Percentiles rank a stretch among this genome's conserved stretches.
These are phyloP conservation scores for Penicillium janthinellum DNA, from an alignment of 2,329 filamentous ascomycete genomes.

Conservation along the genomic window DNA sequence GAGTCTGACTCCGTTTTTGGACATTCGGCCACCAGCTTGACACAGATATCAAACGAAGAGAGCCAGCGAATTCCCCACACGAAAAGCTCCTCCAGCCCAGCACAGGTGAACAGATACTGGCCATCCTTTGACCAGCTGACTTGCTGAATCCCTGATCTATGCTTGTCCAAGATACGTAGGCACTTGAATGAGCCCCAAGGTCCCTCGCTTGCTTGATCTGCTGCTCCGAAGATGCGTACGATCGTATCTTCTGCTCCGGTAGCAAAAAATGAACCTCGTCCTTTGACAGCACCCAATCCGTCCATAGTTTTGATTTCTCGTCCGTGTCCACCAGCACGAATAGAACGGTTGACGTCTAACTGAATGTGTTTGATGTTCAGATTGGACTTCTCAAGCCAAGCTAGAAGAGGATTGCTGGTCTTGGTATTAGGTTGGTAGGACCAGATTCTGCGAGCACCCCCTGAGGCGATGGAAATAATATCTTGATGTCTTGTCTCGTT, in stretches of 20 bases:
- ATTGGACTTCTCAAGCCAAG: slow-evolving; percentile 72
- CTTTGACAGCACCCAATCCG: slow-evolving; percentile 37
- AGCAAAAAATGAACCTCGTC: slow-evolving; percentile 52
- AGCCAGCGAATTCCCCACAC: slow-evolving; percentile 70
- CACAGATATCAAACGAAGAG: slow-evolving; percentile 55
- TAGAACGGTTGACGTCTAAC: slow-evolving; percentile 45
- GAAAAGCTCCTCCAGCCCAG: slow-evolving; percentile 85
- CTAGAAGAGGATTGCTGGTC: slow-evolving; percentile 56
- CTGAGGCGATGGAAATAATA: slow-evolving; percentile 73
- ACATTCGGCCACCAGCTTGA: slow-evolving; percentile 53
- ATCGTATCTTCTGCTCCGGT: slow-evolving; percentile 72
- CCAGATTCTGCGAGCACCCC: slow-evolving; percentile 80
- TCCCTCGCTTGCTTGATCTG: slow-evolving; percentile 10
- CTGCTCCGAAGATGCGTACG: slow-evolving; percentile 66
- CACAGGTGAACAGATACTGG: slow-evolving; percentile 78
- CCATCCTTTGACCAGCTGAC: slow-evolving; percentile 71
- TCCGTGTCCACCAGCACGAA: slow-evolving; percentile 77
- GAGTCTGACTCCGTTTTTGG: slow-evolving; percentile 51
- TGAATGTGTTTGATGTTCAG: slow-evolving; percentile 51
- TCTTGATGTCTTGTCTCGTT: slow-evolving; percentile 72
- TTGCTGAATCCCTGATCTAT: slow-evolving; percentile 81
- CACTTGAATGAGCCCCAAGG: slow-evolving; percentile 48
- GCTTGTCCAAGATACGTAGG: slow-evolving; percentile 69
- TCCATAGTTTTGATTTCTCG: slow-evolving; percentile 75
- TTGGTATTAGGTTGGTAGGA: slow-evolving; percentile 50